Evolutionary conservation across 164 flowering plant genomes (phyloP).

Genomic region (Magnolia officinalis): DNA sequence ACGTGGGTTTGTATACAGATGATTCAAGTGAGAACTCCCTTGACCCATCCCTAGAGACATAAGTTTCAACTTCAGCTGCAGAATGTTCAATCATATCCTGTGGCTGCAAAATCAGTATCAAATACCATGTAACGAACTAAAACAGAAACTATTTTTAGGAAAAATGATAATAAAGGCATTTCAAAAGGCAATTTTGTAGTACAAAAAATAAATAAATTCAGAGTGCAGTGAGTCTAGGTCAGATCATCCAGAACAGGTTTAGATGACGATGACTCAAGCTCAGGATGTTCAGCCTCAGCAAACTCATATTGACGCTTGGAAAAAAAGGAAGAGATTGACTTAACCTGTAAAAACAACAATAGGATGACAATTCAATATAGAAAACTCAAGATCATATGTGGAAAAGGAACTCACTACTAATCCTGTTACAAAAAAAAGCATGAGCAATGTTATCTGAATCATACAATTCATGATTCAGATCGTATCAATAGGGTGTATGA

Average conservation of each 20-base stretch:
- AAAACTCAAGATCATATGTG: not conserved
- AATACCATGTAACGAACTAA: not conserved
- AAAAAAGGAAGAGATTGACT: not conserved
- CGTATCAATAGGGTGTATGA: no score
- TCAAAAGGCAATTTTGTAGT: not conserved
- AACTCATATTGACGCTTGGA: not conserved
- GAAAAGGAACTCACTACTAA: not conserved
- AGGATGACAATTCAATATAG: not conserved
- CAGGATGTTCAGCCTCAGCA: not conserved
- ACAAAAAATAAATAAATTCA: not conserved
- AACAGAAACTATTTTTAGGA: not conserved
- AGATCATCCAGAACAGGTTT: not conserved
- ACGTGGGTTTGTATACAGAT: constrained; percentile 1
- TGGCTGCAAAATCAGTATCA: constrained; percentile 18
- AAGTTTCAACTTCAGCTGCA: constrained; percentile 10
- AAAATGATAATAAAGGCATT: not conserved
- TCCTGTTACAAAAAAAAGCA: not conserved
- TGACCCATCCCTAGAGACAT: constrained; percentile 14
- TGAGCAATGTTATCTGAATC: no score
- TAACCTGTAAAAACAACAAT: not conserved
- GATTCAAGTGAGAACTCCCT: constrained; percentile 16
- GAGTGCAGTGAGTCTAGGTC: not conserved
- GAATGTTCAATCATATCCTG: constrained; percentile 13
- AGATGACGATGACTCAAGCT: not conserved
- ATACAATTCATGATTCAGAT: no score